Evolutionary conservation across 805 yeast genomes (phyloP), one percentile per base, ranked within the genome.

Genomic region (Grigorovia transvaalensis): DNA sequence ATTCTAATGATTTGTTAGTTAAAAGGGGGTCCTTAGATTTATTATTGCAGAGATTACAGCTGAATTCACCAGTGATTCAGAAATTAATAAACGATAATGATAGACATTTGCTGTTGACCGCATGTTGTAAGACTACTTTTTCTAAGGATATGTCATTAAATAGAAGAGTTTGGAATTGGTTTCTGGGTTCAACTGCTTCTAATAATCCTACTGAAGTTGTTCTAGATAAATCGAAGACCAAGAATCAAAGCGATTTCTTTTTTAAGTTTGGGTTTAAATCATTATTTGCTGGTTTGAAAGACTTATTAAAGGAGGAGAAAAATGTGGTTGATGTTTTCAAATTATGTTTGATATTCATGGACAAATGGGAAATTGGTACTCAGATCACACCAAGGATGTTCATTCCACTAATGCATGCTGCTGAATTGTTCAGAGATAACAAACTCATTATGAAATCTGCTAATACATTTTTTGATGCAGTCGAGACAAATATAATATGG

Each of bases 321-420:
- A 29, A 38, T 4, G 69, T 79, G 1, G 41, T 59, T 5, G 76
- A 73, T 20, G 81, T 85, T 0, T 81, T 81, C 59, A 79, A 75
- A 48, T 82, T 91, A 6, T 75, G 88, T 1, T 70, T 83, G 4
- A 80, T 93, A 0, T 74, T 90, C 3, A 79, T 90, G 82, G 98
- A 93, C 62, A 79, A 88, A 55, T 93, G 98, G 98, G 99, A 93
- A 66, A 82, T 93, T 44, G 95, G 96, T 12, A 80, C 82, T 11
- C 65, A 77, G 13, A 71, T 91, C 1, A 80, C 89, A 0, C 95
- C 96, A 0, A 67, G 71, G 27, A 65, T 90, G 8, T 78, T 93
- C 46, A 68, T 79, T 0, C 91, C 95, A 0, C 71, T 87, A 2
- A 66, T 93, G 48, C 57, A 67, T 50, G 71, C 80, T 4, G 75